Conservation (phyloP, 352 stramenopile species). For the Globisporangium yorkense region DNA sequence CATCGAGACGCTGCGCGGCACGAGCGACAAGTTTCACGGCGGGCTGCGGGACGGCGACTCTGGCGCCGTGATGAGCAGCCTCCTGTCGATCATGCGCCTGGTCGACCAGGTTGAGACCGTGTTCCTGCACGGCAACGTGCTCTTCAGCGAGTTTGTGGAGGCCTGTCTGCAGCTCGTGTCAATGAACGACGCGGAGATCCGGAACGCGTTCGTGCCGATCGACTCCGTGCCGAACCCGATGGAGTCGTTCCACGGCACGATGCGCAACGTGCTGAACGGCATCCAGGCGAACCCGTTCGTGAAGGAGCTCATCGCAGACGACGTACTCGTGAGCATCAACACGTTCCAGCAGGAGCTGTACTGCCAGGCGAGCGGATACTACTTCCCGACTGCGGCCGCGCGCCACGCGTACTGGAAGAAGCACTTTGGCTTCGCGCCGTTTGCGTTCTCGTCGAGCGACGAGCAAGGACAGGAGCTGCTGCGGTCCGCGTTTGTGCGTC, state of each 20-base stretch:
- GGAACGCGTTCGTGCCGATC: constrained; percentile 32
- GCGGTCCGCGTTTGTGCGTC: constrained; percentile 36
- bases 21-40: constrained; percentile 59
- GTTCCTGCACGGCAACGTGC: constrained; percentile 58
- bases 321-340: constrained; percentile 49
- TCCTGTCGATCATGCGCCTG: constrained; percentile 57
- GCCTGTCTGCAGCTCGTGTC: constrained; percentile 48
- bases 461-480: constrained; percentile 13
- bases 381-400: constrained; percentile 42
- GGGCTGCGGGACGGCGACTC: constrained; percentile 46
- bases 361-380: constrained; percentile 69
- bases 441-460: constrained; percentile 12
- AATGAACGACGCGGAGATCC: constrained; percentile 31
- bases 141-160: constrained; percentile 55
- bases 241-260: constrained; percentile 69
- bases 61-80: constrained; percentile 49
- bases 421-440: constrained; percentile 59
- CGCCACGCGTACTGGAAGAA: constrained; percentile 51
- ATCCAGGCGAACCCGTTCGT: constrained; percentile 66
- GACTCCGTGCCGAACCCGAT: constrained; percentile 63
- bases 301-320: constrained; percentile 48
- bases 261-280: constrained; percentile 66
- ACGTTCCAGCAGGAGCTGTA: constrained; percentile 61
- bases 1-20: constrained; percentile 62
- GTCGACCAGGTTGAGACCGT: constrained; percentile 73